Base-by-base conservation (phyloP, 2,329 filamentous ascomycete species). In the Diaporthe eres region DNA sequence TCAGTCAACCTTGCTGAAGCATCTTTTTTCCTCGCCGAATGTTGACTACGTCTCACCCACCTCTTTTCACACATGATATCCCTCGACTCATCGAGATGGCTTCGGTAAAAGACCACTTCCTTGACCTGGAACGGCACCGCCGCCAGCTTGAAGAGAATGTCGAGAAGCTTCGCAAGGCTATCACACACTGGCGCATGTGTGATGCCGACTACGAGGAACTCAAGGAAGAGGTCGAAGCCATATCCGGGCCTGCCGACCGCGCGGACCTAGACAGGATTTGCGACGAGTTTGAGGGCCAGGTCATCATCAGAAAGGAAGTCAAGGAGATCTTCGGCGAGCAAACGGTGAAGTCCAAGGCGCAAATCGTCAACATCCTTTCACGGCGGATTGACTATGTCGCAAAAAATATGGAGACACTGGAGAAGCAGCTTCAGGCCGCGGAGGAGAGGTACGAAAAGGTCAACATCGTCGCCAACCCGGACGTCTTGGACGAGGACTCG, bases 151-250 rank as follows among this genome's bases (percentile, higher is more conserved):
- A 98, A 83, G 90, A 92, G 51, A 95, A 93, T 78, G 90, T 98
- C 63, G 86, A 88, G 68, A 92, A 95, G 82, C 90, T 98, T 28
- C 91, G 91, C 74, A 91, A 93, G 80, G 92, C 94, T 9, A 88
- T 98, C 72, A 92, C 92, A 77, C 93, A 98, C 85, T 99, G 96
- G 96, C 94, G 94, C 78, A 93, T 92, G 73, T 97, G 94, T 91
- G 96, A 98, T 82, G 92, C 94, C 65, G 96, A 98, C 83, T 98
- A 98, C 84, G 95, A 98, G 82, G 91, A 93, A 34, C 88, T 98
- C 77, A 95, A 94, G 82, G 95, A 97, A 82, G 95, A 97, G 80
- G 90, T 98, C 42, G 85, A 91, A 71, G 87, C 86, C 5, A 82
- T 93, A 37, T 83, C 88, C 49, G 82, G 87, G 57, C 85, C 86